Evolutionary conservation across 2,329 filamentous ascomycete genomes (phyloP).

Genomic region (Colletotrichum sp.): DNA sequence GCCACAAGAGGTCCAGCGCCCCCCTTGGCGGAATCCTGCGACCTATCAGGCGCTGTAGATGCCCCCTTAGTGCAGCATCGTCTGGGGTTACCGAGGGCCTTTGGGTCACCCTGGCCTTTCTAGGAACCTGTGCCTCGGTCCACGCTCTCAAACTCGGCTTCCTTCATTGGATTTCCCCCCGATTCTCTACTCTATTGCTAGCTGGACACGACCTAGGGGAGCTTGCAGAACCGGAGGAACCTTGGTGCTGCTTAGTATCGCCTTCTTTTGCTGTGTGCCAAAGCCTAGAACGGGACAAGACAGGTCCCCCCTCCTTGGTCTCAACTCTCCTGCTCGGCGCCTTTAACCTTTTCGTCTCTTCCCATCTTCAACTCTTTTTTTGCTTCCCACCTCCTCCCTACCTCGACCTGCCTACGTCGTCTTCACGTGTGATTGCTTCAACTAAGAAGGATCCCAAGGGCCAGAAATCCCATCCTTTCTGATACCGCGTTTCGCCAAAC

Average conservation of each 20-base stretch:
- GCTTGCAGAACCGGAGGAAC: not conserved
- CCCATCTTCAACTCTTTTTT: not conserved
- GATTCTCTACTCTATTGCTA: not conserved
- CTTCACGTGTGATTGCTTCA: not conserved
- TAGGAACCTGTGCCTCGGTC: slow-evolving; percentile 19
- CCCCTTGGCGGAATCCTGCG: not conserved
- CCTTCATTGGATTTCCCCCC: slow-evolving; percentile 6
- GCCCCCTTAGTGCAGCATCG: not conserved
- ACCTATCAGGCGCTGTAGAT: slow-evolving; percentile 6
- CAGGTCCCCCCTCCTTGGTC: not conserved
- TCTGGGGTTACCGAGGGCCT: slow-evolving; percentile 22
- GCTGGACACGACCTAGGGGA: not conserved
- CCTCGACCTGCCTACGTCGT: not conserved
- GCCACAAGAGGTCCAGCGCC: not conserved
- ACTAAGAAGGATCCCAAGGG: not conserved
- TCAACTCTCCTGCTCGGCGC: not conserved
- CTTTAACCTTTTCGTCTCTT: not conserved
- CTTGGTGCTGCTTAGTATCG: not conserved
- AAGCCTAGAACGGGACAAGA: not conserved
- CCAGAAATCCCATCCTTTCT: not conserved
- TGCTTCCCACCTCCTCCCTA: not conserved
- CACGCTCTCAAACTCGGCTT: slow-evolving; percentile 12
- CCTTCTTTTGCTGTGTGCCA: not conserved
- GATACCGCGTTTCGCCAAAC: not conserved
- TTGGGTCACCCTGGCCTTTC: slow-evolving; percentile 2